A percentile compares a stretch with the other conserved stretches of the same genome.
These are phyloP conservation scores for Grammothele lineata DNA, from an alignment of 768 basidiomycete genomes.

Conservation along the genomic window DNA sequence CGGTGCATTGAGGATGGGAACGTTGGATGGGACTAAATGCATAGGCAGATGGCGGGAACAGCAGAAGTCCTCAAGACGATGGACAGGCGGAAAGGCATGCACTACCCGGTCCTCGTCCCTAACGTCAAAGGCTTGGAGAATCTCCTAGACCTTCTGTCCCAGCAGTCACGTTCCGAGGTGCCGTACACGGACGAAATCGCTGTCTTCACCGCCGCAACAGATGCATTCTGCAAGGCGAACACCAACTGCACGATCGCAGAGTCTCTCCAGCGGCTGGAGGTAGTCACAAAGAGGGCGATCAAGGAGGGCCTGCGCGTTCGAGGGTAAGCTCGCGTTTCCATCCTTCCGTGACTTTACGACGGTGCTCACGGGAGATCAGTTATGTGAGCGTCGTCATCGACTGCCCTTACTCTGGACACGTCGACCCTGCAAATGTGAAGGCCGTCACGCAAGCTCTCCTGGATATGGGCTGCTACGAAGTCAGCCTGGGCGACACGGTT, in stretches of 20 bases:
- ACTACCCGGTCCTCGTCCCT: constrained; percentile 79
- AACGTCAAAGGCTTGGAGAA: constrained; percentile 74
- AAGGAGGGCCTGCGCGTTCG: constrained; percentile 60
- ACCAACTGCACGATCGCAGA: constrained; percentile 72
- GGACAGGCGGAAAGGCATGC: constrained; percentile 47
- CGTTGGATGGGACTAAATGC: too few relatives aligned
- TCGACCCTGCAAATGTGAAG: constrained; percentile 59
- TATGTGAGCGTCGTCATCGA: constrained; percentile 82
- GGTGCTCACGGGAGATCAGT: constrained; percentile 36
- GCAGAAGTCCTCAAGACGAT: constrained; percentile 63
- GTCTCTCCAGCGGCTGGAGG: constrained; percentile 58
- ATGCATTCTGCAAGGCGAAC: constrained; percentile 82
- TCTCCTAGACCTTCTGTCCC: constrained; percentile 53
- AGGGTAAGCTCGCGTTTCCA: constrained; percentile 40
- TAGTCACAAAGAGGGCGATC: constrained; percentile 57
- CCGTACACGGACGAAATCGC: constrained; percentile 78
- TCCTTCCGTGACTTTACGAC: background rate
- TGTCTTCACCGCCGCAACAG: constrained; percentile 86
- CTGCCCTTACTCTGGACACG: constrained; percentile 84
- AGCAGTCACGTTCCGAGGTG: constrained; percentile 25
- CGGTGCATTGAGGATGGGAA: too few relatives aligned
- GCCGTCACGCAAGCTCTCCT: constrained; percentile 66
- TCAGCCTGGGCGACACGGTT: constrained; percentile 89
- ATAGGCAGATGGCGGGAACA: constrained; percentile 81
- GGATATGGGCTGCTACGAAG: constrained; percentile 94